Conservation (phyloP, 352 stramenopile species). For the Phytophthora aleatoria region DNA sequence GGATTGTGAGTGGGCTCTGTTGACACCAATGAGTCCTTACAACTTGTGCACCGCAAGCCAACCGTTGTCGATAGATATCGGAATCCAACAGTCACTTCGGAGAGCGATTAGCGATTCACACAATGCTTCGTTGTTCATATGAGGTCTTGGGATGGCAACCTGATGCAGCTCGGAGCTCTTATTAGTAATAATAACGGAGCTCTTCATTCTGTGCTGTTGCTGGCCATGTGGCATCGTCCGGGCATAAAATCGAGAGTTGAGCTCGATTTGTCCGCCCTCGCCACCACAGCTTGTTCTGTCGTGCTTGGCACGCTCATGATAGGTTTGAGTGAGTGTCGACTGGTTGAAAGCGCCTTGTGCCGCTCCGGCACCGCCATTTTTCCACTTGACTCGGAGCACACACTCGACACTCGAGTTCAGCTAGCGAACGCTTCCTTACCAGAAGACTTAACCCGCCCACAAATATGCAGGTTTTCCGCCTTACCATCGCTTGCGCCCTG, state of each 20-base stretch:
- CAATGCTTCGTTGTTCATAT: no score
- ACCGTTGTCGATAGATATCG: no score
- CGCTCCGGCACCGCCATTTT: conserved; percentile 19
- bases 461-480: conserved; percentile 32
- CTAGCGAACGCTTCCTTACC: conserved; percentile 1
- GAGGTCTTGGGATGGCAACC: no score
- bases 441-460: conserved; percentile 15
- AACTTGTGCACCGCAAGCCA: no score
- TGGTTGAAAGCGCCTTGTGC: conserved; percentile 14
- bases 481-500: conserved; percentile 23
- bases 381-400: conserved; percentile 7
- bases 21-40: not conserved
- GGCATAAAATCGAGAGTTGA: conserved; percentile 8
- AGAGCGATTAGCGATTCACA: no score
- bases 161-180: no score
- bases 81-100: no score
- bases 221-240: conserved; percentile 10
- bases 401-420: conserved; percentile 20
- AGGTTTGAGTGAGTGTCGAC: conserved; percentile 21
- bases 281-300: conserved; percentile 22
- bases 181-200: not conserved
- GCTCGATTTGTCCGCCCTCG: conserved; percentile 8
- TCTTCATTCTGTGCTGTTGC: conserved; percentile 14
- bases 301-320: conserved; percentile 25
- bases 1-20: not conserved